phyloP scores from a whole-genome alignment of 208 protist genomes.

The Herpetomonas tarakana region DNA sequence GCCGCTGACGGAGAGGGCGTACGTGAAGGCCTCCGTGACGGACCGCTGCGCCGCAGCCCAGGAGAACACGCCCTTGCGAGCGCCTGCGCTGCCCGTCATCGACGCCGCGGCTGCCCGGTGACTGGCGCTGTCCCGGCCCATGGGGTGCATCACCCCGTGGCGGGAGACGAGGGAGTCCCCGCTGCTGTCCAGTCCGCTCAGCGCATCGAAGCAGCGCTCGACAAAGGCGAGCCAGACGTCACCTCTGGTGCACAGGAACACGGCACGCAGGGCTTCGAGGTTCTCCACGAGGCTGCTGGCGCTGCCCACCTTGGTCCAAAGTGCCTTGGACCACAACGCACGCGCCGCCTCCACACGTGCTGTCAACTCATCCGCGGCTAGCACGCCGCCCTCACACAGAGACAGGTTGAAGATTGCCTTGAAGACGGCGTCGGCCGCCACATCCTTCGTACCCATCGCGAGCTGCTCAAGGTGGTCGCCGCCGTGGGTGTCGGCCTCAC shows the following conservation, averaged over 20 bases:
- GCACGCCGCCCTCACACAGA: conserved; percentile 50
- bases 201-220: conserved; percentile 31
- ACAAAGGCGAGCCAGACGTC: conserved; percentile 85
- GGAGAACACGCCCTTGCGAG: neutral
- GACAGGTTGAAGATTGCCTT: conserved; percentile 63
- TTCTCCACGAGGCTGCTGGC: conserved; percentile 29
- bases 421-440: conserved; percentile 73
- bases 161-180: neutral
- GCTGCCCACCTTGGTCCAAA: conserved; percentile 66
- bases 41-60: conserved; percentile 11
- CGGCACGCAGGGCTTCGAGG: conserved; percentile 44
- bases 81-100: conserved; percentile 1
- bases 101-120: neutral
- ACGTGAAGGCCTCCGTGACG: conserved; percentile 27
- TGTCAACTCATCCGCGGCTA: conserved; percentile 62
- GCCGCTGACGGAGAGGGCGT: conserved; percentile 28
- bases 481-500: conserved; percentile 19
- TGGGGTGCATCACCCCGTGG: neutral
- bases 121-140: neutral
- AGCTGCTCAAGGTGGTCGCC: conserved; percentile 73
- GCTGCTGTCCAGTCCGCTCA: neutral
- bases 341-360: conserved; percentile 65
- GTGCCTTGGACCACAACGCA: conserved; percentile 66
- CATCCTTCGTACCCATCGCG: conserved; percentile 70
- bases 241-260: conserved; percentile 83